phyloP scores from a whole-genome alignment of 441 rosid genomes.

The Croton laevigatus region DNA sequence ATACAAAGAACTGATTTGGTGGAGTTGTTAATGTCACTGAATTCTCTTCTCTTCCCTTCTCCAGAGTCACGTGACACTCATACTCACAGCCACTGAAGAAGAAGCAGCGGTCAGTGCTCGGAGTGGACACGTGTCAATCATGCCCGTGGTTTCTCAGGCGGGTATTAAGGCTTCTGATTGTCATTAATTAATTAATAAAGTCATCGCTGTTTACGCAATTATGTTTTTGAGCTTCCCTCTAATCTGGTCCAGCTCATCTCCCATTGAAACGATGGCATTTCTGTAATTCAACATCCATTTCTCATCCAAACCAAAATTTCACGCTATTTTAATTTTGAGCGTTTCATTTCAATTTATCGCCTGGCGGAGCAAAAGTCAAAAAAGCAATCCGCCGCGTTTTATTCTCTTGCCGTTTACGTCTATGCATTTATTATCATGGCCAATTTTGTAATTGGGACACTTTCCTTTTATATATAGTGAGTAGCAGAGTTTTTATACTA shows the following conservation, averaged over 20 bases:
- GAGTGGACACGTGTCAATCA: constrained; percentile 24
- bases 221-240: constrained; percentile 16
- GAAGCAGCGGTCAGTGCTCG: neutral
- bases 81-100: neutral
- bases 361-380: neutral
- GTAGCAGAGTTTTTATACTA: too few species aligned
- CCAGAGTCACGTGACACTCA: neutral
- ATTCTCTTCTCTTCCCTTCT: neutral
- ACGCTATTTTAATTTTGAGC: neutral
- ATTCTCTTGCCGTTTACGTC: too few species aligned
- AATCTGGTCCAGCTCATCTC: constrained; percentile 14
- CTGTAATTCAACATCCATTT: neutral
- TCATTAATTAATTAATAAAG: neutral
- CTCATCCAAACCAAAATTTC: neutral
- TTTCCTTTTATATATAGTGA: too few species aligned
- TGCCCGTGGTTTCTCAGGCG: constrained; percentile 23
- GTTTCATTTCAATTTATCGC: constrained; percentile 4
- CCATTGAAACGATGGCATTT: neutral
- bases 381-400: neutral
- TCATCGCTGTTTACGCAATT: constrained; percentile 10
- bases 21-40: too few species aligned
- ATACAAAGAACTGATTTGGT: too few species aligned
- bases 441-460: too few species aligned
- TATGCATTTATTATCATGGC: too few species aligned
- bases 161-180: constrained; percentile 18